Base-by-base conservation (phyloP, 139 green algal genomes). In the Eudorina sp. region DNA sequence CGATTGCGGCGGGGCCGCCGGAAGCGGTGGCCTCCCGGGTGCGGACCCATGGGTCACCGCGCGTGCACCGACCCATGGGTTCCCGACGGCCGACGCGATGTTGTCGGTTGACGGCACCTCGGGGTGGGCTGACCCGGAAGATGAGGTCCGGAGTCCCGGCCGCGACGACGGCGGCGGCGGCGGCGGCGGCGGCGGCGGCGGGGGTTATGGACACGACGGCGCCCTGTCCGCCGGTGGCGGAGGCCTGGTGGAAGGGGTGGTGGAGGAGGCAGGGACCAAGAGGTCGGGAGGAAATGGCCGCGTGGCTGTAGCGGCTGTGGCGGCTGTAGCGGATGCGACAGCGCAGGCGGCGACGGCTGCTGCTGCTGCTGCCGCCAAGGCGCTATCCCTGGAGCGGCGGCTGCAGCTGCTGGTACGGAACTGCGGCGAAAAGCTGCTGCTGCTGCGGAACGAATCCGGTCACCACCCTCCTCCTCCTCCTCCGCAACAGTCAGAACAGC, bases 391-490 rank as follows among this genome's bases (percentile, higher is more conserved):
- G 43, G 43, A 75, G 62, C 36, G 11, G n/a, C 62, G 62, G 43
- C 62, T 87, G 81, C 18, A 21, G 81, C 43, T 7, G 14, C 60
- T 87, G 45, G 62, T 87, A 45, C 38, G n/a, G 9, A 41, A 40
- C 18, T 38, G n/a, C n/a, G 43, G 62, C 29, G 45, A 48, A 3
- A 0, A 0, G n/a, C 29, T 77, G 45, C 16, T 77, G 62, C 41
- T 40, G 62, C 18, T 18, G 62, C 18, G 58, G 58, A n/a, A n/a
- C n/a, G n/a, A n/a, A n/a, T n/a, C n/a, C n/a, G n/a, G n/a, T n/a
- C n/a, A n/a, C n/a, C n/a, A n/a, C n/a, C n/a, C n/a, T n/a, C n/a
- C n/a, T n/a, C n/a, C n/a, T n/a, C n/a, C n/a, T n/a, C n/a, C n/a
- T n/a, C n/a, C n/a, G n/a, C n/a, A n/a, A n/a, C n/a, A n/a, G n/a